These are phyloP conservation scores for Mortierella polycephala DNA, from an alignment of 371 early-diverging fungal genomes.

Conservation along the genomic window DNA sequence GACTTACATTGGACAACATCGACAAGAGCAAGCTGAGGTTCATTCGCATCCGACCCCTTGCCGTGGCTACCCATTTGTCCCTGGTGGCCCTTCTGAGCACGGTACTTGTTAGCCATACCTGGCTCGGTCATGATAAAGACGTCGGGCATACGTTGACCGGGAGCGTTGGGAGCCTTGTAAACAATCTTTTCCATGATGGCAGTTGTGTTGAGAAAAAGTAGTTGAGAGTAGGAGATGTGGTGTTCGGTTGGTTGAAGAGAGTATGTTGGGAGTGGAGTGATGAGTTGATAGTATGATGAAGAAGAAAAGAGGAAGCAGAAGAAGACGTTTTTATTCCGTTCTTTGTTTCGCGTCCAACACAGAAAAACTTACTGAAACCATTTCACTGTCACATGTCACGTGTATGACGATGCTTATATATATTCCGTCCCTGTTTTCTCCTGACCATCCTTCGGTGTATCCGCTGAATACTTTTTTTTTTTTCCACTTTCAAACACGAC, in stretches of 20 bases:
- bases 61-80: slow-evolving; percentile 13
- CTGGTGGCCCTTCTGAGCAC: slow-evolving; percentile 26
- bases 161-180: slow-evolving; percentile 42
- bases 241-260: neutral
- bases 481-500: slow-evolving; percentile 3
- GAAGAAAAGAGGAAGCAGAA: too few relatives aligned
- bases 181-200: slow-evolving; percentile 40
- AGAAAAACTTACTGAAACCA: too few relatives aligned
- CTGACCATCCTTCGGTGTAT: too few relatives aligned
- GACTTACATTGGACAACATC: slow-evolving; percentile 47
- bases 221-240: neutral
- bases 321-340: too few relatives aligned
- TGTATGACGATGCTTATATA: too few relatives aligned
- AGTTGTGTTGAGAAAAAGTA: neutral
- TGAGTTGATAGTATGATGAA: too few relatives aligned
- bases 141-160: slow-evolving; percentile 35
- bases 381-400: too few relatives aligned
- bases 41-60: slow-evolving; percentile 10
- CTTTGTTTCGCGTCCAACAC: too few relatives aligned
- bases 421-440: too few relatives aligned
- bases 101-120: slow-evolving; percentile 49
- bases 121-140: slow-evolving; percentile 42
- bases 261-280: neutral
- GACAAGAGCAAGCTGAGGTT: slow-evolving; percentile 26
- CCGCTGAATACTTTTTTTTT: neutral